These are phyloP conservation scores for Monotropa hypopitys DNA, from an alignment of 179 eudicot species.

Conservation along the genomic window DNA sequence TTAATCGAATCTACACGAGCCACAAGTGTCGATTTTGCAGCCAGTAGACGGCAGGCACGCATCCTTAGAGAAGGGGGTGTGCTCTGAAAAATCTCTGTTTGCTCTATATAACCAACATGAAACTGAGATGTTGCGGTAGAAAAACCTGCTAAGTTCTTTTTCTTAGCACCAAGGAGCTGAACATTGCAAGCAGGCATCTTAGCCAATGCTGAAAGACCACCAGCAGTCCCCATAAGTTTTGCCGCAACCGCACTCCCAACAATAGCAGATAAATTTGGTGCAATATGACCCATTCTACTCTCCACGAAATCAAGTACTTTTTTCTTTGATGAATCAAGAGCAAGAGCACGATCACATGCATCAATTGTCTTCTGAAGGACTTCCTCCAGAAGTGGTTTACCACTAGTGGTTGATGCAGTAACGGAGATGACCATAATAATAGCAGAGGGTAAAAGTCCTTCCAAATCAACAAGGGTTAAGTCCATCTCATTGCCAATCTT, in stretches of 20 bases:
- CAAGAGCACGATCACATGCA: constrained; percentile 92
- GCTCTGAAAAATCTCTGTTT: constrained; percentile 71
- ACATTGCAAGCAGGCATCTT: constrained; percentile 98
- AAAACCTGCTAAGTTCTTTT: constrained; percentile 78
- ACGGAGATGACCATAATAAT: constrained; percentile 94
- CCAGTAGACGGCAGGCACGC: constrained; percentile 81
- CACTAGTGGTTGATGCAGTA: constrained; percentile 93
- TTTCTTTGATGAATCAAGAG: constrained; percentile 72
- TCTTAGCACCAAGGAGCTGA: constrained; percentile 85
- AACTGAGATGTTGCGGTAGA: constrained; percentile 82
- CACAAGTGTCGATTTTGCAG: constrained; percentile 77
- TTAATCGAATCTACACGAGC: constrained; percentile 79
- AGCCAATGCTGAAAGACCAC: constrained; percentile 72
- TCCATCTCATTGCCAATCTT: constrained; percentile 85
- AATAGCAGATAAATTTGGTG: constrained; percentile 89
- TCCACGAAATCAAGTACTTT: constrained; percentile 95
- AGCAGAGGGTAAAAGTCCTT: constrained; percentile 87
- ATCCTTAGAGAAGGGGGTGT: constrained; percentile 76
- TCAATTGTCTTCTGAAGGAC: constrained; percentile 68
- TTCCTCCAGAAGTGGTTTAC: constrained; percentile 86
- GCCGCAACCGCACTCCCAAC: constrained; percentile 98
- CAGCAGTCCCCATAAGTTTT: constrained; percentile 93
- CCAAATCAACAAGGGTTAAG: constrained; percentile 84
- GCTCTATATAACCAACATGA: constrained; percentile 86
- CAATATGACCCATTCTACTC: constrained; percentile 87